phyloP scores from a whole-genome alignment of 441 rosid species.

The Mallotus japonicus region DNA sequence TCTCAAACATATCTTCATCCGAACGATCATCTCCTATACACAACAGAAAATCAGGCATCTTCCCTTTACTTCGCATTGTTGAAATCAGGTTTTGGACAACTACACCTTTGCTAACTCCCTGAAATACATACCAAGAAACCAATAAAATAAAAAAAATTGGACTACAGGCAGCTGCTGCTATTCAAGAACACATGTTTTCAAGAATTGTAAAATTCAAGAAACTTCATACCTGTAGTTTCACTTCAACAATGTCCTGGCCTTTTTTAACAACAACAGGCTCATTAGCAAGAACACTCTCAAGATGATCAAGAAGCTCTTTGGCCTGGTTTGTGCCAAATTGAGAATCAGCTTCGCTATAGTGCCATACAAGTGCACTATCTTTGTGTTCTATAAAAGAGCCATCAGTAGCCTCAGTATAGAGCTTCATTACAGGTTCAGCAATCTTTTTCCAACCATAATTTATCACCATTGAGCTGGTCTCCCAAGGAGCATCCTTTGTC shows the following conservation, averaged over 20 bases:
- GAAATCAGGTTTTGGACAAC: conserved; percentile 59
- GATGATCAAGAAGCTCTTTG: conserved; percentile 78
- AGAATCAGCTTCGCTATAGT: conserved; percentile 64
- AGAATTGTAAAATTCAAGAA: background rate
- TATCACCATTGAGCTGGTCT: conserved; percentile 33
- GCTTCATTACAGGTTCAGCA: conserved; percentile 72
- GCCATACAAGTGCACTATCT: conserved; percentile 85
- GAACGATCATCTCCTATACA: conserved; percentile 88
- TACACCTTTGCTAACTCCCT: conserved; percentile 76
- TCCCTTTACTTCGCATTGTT: conserved; percentile 41
- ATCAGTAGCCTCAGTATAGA: conserved; percentile 70
- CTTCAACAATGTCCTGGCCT: conserved; percentile 76
- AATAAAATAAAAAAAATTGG: too few species aligned
- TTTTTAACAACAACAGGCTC: conserved; percentile 85
- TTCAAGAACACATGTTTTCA: background rate
- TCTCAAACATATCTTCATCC: conserved; percentile 81
- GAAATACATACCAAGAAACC: conserved; percentile 12
- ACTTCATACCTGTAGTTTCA: conserved; percentile 70
- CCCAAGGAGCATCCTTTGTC: conserved; percentile 57
- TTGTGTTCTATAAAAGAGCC: conserved; percentile 73
- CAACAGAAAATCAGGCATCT: conserved; percentile 60
- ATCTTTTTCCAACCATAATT: conserved; percentile 61
- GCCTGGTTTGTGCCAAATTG: conserved; percentile 69
- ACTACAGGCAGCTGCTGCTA: too few species aligned
- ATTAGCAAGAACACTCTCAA: conserved; percentile 71